Evolutionary conservation across 352 stramenopile species (phyloP).

Genomic region (Phytophthora cactorum): DNA sequence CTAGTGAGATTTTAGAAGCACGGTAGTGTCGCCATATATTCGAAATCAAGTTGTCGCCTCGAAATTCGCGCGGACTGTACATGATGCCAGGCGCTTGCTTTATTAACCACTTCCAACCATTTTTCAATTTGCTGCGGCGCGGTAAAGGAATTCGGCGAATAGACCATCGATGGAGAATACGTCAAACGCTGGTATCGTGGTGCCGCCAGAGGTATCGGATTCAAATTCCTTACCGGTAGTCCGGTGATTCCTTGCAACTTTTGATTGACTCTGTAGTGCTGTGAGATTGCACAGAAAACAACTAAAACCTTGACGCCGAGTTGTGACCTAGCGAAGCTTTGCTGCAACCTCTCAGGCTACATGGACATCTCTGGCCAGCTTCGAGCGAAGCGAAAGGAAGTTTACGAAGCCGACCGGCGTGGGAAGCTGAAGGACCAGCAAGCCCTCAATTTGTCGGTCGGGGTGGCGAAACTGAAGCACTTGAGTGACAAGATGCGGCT

Average conservation of each 20-base stretch:
- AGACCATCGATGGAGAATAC: conserved; percentile 19
- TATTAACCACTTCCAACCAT: conserved; percentile 7
- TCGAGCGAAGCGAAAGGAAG: conserved; percentile 13
- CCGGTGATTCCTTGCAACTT: too few relatives aligned
- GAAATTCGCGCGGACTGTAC: conserved; percentile 5
- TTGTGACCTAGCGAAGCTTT: conserved; percentile 16
- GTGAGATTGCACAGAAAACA: background rate
- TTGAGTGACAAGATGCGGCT: conserved; percentile 21
- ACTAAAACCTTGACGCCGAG: background rate
- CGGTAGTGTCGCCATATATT: conserved; percentile 6
- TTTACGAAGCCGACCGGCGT: conserved; percentile 18
- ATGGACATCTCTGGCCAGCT: conserved; percentile 9
- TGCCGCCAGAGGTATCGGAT: background rate
- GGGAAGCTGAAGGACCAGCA: conserved; percentile 13
- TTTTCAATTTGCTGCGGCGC: conserved; percentile 6
- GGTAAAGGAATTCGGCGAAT: conserved; percentile 6
- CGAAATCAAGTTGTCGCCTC: conserved; percentile 25
- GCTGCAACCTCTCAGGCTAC: conserved; percentile 15
- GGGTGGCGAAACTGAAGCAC: conserved; percentile 17
- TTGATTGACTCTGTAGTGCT: background rate
- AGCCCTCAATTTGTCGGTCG: conserved; percentile 13
- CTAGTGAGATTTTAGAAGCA: background rate
- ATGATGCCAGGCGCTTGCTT: conserved; percentile 14
- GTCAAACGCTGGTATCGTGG: background rate
- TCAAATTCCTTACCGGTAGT: too few relatives aligned